Evolutionary conservation across 768 basidiomycete species (phyloP).

Genomic region (Agrocybe praecox): DNA sequence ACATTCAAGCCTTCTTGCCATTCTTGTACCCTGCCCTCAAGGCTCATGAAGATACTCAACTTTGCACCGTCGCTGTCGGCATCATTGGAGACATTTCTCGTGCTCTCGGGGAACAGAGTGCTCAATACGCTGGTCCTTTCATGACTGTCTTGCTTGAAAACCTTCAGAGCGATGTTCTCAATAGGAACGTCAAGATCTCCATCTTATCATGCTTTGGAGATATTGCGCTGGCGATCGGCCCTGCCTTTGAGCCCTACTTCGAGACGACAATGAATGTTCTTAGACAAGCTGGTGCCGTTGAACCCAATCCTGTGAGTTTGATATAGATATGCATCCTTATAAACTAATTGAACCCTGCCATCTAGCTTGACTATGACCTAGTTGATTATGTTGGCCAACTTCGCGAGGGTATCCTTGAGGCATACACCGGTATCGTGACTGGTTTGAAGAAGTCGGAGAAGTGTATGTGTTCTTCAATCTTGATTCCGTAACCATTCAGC

Average conservation of each 20-base stretch:
- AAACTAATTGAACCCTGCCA: conserved; percentile 10
- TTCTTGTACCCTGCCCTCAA: conserved; percentile 89
- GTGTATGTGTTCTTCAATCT: conserved; percentile 39
- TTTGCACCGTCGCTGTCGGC: conserved; percentile 95
- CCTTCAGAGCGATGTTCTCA: conserved; percentile 86
- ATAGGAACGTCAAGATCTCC: conserved; percentile 95
- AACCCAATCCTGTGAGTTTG: conserved; percentile 81
- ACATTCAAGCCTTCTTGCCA: conserved; percentile 83
- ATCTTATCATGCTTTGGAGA: conserved; percentile 96
- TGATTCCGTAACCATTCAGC: conserved; percentile 3
- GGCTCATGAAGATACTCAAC: conserved; percentile 91
- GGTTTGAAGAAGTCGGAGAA: conserved; percentile 86
- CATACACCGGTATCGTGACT: conserved; percentile 93
- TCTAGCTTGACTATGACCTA: conserved; percentile 81
- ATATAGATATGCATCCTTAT: background rate
- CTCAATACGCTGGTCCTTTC: conserved; percentile 83
- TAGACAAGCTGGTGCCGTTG: conserved; percentile 85
- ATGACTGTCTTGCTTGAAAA: conserved; percentile 93
- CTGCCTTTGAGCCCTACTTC: conserved; percentile 85
- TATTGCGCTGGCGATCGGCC: conserved; percentile 89
- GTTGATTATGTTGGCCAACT: conserved; percentile 90
- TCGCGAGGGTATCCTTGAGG: conserved; percentile 95
- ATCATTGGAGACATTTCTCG: conserved; percentile 97
- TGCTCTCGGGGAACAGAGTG: conserved; percentile 83
- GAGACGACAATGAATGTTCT: conserved; percentile 91